Evolutionary conservation across 2,329 filamentous ascomycete species (phyloP).

Genomic region (Fusarium scirpi): DNA sequence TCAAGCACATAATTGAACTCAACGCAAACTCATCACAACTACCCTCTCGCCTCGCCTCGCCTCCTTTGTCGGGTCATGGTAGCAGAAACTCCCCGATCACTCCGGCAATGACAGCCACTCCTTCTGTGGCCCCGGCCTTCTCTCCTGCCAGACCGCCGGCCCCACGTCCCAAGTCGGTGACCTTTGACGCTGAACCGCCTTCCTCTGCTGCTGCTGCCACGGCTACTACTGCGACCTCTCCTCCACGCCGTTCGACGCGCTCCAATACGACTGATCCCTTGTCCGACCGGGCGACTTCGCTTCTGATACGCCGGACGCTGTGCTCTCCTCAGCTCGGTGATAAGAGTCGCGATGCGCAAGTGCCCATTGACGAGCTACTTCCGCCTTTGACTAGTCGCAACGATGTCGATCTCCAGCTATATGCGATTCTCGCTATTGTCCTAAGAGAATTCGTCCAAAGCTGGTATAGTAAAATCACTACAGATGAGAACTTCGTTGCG

Average conservation of each 20-base stretch:
- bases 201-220: constrained; percentile 37
- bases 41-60: not conserved
- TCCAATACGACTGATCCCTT: constrained; percentile 62
- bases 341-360: constrained; percentile 61
- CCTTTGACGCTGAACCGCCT: constrained; percentile 42
- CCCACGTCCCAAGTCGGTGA: constrained; percentile 42
- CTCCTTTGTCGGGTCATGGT: constrained; percentile 45
- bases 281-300: constrained; percentile 82
- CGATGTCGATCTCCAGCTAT: constrained; percentile 92
- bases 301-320: constrained; percentile 85
- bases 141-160: constrained; percentile 38
- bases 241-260: constrained; percentile 51
- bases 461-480: constrained; percentile 94
- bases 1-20: constrained; percentile 2
- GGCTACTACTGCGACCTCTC: constrained; percentile 17
- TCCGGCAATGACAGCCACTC: constrained; percentile 49
- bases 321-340: constrained; percentile 77
- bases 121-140: constrained; percentile 36
- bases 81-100: constrained; percentile 23
- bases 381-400: constrained; percentile 95
- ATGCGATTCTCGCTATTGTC: constrained; percentile 90
- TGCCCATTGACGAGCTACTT: constrained; percentile 82
- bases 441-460: constrained; percentile 89
- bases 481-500: constrained; percentile 87
- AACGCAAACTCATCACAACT: constrained; percentile 3